Conservation (phyloP, 2,329 filamentous ascomycete species). For the Blumeriella jaapii region DNA sequence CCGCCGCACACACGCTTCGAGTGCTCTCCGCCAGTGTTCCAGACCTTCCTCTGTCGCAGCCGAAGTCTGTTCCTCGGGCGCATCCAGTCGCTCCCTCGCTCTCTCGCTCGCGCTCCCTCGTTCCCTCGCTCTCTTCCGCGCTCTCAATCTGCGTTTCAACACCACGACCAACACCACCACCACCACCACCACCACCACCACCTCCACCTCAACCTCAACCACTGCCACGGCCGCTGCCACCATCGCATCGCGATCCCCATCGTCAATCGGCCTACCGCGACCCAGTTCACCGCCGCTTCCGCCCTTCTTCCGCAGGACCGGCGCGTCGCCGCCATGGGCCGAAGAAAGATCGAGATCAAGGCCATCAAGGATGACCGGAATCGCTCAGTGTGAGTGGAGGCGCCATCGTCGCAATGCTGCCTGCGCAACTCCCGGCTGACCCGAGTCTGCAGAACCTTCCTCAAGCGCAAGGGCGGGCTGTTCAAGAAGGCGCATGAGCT, state of each 20-base stretch:
- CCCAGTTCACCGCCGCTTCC: slow-evolving; percentile 22
- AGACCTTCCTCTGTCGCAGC: not conserved
- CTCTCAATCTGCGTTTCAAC: slow-evolving; percentile 22
- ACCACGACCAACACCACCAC: slow-evolving; percentile 13
- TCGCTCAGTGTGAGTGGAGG: slow-evolving; percentile 68
- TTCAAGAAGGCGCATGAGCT: slow-evolving; percentile 99
- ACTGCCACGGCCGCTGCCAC: not conserved
- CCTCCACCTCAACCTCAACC: not conserved
- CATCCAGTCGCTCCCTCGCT: not conserved
- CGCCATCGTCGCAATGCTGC: not conserved
- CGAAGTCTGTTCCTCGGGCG: not conserved
- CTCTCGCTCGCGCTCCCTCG: slow-evolving; percentile 1
- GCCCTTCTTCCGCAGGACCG: slow-evolving; percentile 20
- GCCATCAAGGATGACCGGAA: slow-evolving; percentile 98
- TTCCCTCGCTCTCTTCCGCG: slow-evolving; percentile 1
- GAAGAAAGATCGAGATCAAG: slow-evolving; percentile 99
- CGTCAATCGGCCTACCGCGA: no score
- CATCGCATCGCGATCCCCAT: not conserved
- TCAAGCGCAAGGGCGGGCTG: slow-evolving; percentile 95
- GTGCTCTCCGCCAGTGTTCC: not conserved
- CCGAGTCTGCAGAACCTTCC: slow-evolving; percentile 63
- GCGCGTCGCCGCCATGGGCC: slow-evolving; percentile 57
- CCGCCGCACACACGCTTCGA: not conserved
- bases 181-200: not conserved
- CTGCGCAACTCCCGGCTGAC: not conserved